A percentile compares a stretch with the other conserved stretches of the same genome.
These are phyloP conservation scores for Exidia glandulosa DNA, from an alignment of 768 basidiomycete genomes.

Conservation along the genomic window DNA sequence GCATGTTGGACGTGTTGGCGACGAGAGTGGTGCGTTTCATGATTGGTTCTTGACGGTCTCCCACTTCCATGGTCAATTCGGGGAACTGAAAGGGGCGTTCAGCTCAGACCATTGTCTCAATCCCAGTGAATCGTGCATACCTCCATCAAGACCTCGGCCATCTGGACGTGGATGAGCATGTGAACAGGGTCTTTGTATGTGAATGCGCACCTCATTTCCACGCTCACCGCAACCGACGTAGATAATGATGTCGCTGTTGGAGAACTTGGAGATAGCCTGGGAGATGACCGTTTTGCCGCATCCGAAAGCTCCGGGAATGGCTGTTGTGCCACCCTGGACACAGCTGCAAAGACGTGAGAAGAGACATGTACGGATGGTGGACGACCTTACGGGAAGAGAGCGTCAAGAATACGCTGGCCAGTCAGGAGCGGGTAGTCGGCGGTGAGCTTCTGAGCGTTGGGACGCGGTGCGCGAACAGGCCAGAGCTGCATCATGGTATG, in stretches of 20 bases:
- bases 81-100: conserved; percentile 56
- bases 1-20: conserved; percentile 99
- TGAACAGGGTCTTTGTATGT: conserved; percentile 1
- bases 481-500: conserved; percentile 97
- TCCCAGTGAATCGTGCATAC: conserved; percentile 26
- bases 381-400: conserved; percentile 77
- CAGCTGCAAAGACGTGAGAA: conserved; percentile 39
- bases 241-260: conserved; percentile 98
- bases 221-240: conserved; percentile 99
- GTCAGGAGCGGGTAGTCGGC: conserved; percentile 88
- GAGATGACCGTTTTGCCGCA: conserved; percentile 99
- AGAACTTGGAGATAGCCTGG: conserved; percentile 94
- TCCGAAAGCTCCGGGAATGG: conserved; percentile 98
- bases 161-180: conserved; percentile 28
- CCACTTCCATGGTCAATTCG: conserved; percentile 83
- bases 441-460: conserved; percentile 89
- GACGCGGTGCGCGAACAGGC: conserved; percentile 97
- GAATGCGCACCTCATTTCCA: conserved; percentile 64
- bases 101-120: conserved; percentile 8
- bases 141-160: conserved; percentile 99
- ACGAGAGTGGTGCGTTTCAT: conserved; percentile 99
- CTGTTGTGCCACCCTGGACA: conserved; percentile 92
- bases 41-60: conserved; percentile 92
- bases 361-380: neutral
- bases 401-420: conserved; percentile 94